phyloP scores from a whole-genome alignment of 2,329 filamentous ascomycete species.

The Colletotrichum graminicola region DNA sequence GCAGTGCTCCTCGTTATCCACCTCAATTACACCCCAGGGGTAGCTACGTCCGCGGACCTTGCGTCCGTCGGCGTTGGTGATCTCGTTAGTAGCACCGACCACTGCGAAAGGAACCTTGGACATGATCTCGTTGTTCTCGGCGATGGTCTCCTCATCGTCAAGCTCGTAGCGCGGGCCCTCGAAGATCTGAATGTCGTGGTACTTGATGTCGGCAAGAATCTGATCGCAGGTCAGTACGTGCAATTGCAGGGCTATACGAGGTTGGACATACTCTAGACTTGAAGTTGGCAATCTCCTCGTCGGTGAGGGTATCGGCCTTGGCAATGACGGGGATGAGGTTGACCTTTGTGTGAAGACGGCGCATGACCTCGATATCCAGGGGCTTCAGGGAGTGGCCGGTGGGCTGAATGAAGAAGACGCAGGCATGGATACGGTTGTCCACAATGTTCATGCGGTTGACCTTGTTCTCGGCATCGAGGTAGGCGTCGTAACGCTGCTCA shows the following conservation, averaged over 20 bases:
- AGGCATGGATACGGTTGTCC: slow-evolving; percentile 98
- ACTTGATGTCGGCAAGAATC: slow-evolving; percentile 97
- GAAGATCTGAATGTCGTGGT: slow-evolving; percentile 99
- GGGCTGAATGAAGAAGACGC: slow-evolving; percentile 99
- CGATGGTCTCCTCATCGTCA: slow-evolving; percentile 99
- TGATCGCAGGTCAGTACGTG: slow-evolving; percentile 53
- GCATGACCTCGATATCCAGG: slow-evolving; percentile 99
- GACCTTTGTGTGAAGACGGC: slow-evolving; percentile 99
- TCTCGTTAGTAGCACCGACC: slow-evolving; percentile 95
- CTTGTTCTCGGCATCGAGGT: slow-evolving; percentile 99
- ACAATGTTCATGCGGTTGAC: slow-evolving; percentile 99
- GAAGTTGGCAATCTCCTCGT: slow-evolving; percentile 94
- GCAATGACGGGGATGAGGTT: slow-evolving; percentile 99
- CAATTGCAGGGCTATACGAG: neutral
- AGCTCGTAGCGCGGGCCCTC: slow-evolving; percentile 98
- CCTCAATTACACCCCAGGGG: slow-evolving; percentile 98
- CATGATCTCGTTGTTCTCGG: slow-evolving; percentile 99
- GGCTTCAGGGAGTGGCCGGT: slow-evolving; percentile 99
- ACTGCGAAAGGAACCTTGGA: slow-evolving; percentile 99
- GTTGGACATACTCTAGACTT: slow-evolving; percentile 86
- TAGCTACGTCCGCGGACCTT: slow-evolving; percentile 96
- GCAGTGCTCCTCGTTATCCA: slow-evolving; percentile 99
- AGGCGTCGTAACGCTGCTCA: slow-evolving; percentile 98
- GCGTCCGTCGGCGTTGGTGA: slow-evolving; percentile 89
- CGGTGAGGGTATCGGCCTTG: slow-evolving; percentile 97